Evolutionary conservation across 2,329 filamentous ascomycete species (phyloP).

Genomic region (Thelonectria discophora): DNA sequence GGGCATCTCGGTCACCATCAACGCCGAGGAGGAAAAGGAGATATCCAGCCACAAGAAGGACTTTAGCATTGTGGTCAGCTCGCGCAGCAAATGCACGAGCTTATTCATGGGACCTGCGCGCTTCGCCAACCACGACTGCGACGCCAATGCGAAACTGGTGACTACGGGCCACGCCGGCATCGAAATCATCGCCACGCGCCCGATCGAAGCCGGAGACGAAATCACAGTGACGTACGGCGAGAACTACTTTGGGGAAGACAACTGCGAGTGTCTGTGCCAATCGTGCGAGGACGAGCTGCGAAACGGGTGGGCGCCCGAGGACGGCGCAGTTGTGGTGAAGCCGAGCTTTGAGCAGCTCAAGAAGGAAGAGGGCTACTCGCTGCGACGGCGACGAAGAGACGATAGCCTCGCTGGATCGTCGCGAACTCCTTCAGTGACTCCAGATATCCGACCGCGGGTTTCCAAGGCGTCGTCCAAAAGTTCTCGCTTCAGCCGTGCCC

Average conservation of each 20-base stretch:
- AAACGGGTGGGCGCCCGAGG: constrained; percentile 82
- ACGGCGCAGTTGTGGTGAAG: constrained; percentile 56
- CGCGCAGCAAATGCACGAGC: constrained; percentile 87
- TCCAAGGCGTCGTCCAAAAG: constrained; percentile 51
- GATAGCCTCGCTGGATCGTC: constrained; percentile 61
- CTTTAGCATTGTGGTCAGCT: constrained; percentile 96
- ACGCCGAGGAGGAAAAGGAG: constrained; percentile 86
- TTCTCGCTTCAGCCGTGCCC: constrained; percentile 45
- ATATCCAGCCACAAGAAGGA: constrained; percentile 86
- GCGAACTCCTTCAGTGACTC: constrained; percentile 65
- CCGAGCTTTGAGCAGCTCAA: constrained; percentile 63
- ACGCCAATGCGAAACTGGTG: constrained; percentile 87
- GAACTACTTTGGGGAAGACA: constrained; percentile 93
- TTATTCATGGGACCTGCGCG: constrained; percentile 94
- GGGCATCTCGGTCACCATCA: constrained; percentile 92
- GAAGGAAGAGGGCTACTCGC: constrained; percentile 61
- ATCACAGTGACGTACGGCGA: constrained; percentile 97
- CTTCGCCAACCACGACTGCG: constrained; percentile 97
- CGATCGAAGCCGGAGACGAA: constrained; percentile 89
- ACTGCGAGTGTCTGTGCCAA: constrained; percentile 91
- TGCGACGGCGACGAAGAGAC: constrained; percentile 64
- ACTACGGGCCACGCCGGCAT: constrained; percentile 88
- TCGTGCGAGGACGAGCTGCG: constrained; percentile 79
- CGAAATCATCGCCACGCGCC: constrained; percentile 83
- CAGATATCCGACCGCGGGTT: constrained; percentile 63